phyloP scores from a whole-genome alignment of 371 early-diverging fungal species.

The Mortierella sp. region DNA sequence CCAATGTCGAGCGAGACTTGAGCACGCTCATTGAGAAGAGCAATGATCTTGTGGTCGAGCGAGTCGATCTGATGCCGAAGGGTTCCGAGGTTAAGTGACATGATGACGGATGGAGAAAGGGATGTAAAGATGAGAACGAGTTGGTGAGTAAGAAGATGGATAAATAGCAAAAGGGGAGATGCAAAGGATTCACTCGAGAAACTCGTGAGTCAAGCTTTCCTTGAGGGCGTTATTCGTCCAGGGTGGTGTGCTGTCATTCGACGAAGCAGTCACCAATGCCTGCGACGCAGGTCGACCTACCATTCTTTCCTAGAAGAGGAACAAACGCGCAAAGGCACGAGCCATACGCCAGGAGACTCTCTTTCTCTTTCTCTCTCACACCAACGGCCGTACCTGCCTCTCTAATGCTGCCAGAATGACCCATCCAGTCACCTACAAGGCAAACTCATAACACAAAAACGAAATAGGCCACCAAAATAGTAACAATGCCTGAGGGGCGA shows the following conservation, averaged over 20 bases:
- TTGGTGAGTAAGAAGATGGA: neutral
- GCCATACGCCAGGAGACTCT: too few relatives aligned
- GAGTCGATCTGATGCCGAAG: conserved; percentile 79
- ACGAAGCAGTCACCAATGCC: neutral
- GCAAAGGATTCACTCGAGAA: neutral
- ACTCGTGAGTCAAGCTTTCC: conserved; percentile 13
- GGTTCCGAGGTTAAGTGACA: conserved; percentile 51
- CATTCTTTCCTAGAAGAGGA: too few relatives aligned
- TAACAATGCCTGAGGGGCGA: too few relatives aligned
- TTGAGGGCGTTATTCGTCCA: neutral
- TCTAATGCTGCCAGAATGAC: too few relatives aligned
- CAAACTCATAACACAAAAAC: too few relatives aligned
- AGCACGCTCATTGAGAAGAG: conserved; percentile 88
- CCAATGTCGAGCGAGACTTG: conserved; percentile 87
- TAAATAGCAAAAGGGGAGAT: neutral
- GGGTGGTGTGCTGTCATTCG: neutral
- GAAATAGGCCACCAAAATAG: too few relatives aligned
- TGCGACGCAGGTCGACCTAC: too few relatives aligned
- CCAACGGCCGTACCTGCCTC: too few relatives aligned
- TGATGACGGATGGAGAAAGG: conserved; percentile 7
- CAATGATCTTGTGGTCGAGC: conserved; percentile 81
- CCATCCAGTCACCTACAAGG: too few relatives aligned
- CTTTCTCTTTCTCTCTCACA: too few relatives aligned
- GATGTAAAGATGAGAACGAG: neutral
- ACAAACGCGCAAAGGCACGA: neutral